phyloP scores from a whole-genome alignment of 495 filamentous ascomycete species.

The Aspergillus bertholletiae region DNA sequence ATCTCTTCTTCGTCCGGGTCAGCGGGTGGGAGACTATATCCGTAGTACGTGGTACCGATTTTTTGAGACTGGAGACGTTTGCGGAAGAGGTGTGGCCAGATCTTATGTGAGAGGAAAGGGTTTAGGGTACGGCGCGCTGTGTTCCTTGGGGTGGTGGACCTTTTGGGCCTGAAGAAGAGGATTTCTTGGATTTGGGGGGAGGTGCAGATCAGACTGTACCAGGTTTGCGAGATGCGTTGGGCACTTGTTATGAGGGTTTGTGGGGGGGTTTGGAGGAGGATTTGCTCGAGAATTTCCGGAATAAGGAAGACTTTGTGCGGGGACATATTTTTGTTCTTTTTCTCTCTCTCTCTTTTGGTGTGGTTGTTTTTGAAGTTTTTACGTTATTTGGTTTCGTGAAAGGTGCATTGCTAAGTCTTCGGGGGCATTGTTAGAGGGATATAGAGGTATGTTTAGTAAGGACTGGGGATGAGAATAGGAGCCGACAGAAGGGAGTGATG shows the following conservation, averaged over 20 bases:
- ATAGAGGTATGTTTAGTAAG: too few species aligned
- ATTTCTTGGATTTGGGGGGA: slow-evolving; percentile 14
- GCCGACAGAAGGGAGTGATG: too few species aligned
- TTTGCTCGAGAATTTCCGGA: slow-evolving; percentile 17
- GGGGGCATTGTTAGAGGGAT: too few species aligned
- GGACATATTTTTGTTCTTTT: neutral
- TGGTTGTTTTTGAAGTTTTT: too few species aligned
- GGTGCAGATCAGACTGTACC: slow-evolving; percentile 7
- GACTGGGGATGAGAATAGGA: too few species aligned
- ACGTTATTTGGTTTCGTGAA: too few species aligned
- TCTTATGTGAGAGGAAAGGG: slow-evolving; percentile 3
- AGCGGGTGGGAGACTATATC: neutral
- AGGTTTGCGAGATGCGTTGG: slow-evolving; percentile 10
- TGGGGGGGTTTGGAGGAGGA: slow-evolving; percentile 15
- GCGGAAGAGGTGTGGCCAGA: slow-evolving; percentile 9
- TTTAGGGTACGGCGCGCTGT: slow-evolving; percentile 7
- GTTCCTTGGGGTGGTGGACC: neutral
- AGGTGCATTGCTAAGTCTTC: too few species aligned
- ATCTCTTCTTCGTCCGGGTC: neutral
- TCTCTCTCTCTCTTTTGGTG: too few species aligned
- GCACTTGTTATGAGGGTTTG: slow-evolving; percentile 15
- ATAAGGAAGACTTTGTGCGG: slow-evolving; percentile 5
- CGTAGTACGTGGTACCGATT: neutral
- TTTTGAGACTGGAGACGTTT: neutral
- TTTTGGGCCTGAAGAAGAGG: slow-evolving; percentile 11